A percentile compares a stretch with the other conserved stretches of the same genome.
These are phyloP conservation scores for Plasmodium adleri DNA, from an alignment of 169 alveolate genomes.

Conservation along the genomic window DNA sequence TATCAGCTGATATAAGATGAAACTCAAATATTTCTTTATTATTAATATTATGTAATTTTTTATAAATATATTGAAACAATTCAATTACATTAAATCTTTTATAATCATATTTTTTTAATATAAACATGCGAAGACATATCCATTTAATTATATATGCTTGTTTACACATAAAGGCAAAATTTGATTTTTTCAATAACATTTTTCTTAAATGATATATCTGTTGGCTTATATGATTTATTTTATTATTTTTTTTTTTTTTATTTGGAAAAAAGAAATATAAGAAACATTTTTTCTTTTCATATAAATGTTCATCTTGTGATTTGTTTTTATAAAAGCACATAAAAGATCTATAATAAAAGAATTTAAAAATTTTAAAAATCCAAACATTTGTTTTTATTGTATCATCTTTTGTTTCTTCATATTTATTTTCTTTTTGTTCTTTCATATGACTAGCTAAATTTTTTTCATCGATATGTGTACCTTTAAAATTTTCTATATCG, in stretches of 20 bases:
- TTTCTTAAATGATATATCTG: slow-evolving; percentile 14
- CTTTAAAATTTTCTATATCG: slow-evolving; percentile 26
- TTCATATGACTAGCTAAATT: not conserved
- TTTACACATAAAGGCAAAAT: slow-evolving; percentile 37
- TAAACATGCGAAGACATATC: slow-evolving; percentile 49
- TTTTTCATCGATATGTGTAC: not conserved
- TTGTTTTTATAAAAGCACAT: slow-evolving; percentile 31
- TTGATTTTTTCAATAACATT: slow-evolving; percentile 12
- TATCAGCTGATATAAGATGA: slow-evolving; percentile 10
- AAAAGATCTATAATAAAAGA: slow-evolving; percentile 43
- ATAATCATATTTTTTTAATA: slow-evolving; percentile 32
- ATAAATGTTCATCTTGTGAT: slow-evolving; percentile 52
- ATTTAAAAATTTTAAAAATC: slow-evolving; percentile 59
- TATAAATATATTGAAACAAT: slow-evolving; percentile 28
- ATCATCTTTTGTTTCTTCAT: not conserved
- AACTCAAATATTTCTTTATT: slow-evolving; percentile 9
- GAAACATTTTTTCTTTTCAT: slow-evolving; percentile 41
- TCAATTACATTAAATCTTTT: slow-evolving; percentile 6
- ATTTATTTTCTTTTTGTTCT: not conserved
- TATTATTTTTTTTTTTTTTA: slow-evolving; percentile 15
- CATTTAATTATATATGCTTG: slow-evolving; percentile 43
- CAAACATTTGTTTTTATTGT: slow-evolving; percentile 4
- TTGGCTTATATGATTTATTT: not conserved
- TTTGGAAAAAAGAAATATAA: slow-evolving; percentile 37
- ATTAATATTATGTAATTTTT: slow-evolving; percentile 24